Evolutionary conservation across 805 yeast species (phyloP).

Genomic region (Saccharomycopsis babjevae): DNA sequence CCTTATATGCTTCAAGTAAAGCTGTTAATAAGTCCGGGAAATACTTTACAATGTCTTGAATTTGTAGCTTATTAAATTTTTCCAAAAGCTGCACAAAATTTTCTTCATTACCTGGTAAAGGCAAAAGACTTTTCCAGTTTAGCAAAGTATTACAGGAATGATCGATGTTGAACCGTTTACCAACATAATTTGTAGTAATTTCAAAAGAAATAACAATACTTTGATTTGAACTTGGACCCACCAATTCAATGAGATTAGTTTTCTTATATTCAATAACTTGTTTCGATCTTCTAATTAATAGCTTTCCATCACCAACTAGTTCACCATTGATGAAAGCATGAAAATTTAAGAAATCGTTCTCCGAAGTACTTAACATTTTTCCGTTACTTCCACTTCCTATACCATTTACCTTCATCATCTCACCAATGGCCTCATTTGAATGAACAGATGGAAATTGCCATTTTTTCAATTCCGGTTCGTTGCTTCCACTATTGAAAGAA

Average conservation of each 20-base stretch:
- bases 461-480: slow-evolving; percentile 36
- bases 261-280: slow-evolving; percentile 39
- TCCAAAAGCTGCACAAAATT: slow-evolving; percentile 39
- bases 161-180: slow-evolving; percentile 55
- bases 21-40: slow-evolving; percentile 46
- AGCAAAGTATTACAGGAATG: slow-evolving; percentile 42
- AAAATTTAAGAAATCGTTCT: slow-evolving; percentile 46
- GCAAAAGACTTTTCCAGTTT: slow-evolving; percentile 37
- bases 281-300: slow-evolving; percentile 38
- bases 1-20: slow-evolving; percentile 28
- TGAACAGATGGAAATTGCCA: slow-evolving; percentile 72
- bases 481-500: slow-evolving; percentile 57
- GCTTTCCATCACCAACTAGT: slow-evolving; percentile 46
- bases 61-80: slow-evolving; percentile 44
- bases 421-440: slow-evolving; percentile 65
- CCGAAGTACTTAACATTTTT: slow-evolving; percentile 24
- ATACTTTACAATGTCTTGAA: slow-evolving; percentile 43
- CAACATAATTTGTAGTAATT: slow-evolving; percentile 54
- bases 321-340: slow-evolving; percentile 55
- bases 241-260: slow-evolving; percentile 34
- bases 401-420: slow-evolving; percentile 54
- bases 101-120: slow-evolving; percentile 31
- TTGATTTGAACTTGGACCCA: slow-evolving; percentile 34
- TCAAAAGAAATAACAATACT: slow-evolving; percentile 36
- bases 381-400: slow-evolving; percentile 31